Base-by-base conservation (phyloP, 1,284 basidiomycete species). In the Cystobasidium sp. region DNA sequence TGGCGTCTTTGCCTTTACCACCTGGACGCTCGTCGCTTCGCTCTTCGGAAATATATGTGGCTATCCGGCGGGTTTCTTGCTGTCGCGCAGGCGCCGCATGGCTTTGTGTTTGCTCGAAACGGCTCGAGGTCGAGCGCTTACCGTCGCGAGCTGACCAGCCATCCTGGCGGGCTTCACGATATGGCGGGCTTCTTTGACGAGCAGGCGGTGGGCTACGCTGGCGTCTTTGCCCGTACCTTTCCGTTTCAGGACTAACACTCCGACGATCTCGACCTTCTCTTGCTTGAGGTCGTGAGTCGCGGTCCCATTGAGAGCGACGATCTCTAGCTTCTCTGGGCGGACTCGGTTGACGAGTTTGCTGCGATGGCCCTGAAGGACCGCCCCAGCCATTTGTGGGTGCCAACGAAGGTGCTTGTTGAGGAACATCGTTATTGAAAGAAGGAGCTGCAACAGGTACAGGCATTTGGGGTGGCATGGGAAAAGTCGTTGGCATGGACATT, bases 31-130 rank as follows among this genome's bases (percentile, higher is more conserved):
- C 69, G 12, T 59, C 44, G 22, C 31, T 22, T 20, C 49, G 49
- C 31, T 71, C 69, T 12, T 71, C 69, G 16, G 69, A 53, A 31
- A 71, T 63, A 37, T 53, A 71, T n/a, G 59, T 71, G 0, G 59
- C 69, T 31, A 71, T 71, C 20, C 55, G 69, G n/a, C 49, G 44
- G 10, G 44, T 22, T 37, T 71, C 52, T 43, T 49, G 44, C 20
- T 47, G 69, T 6, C 16, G 52, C 5, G 16, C 53, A 52, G 8
- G 39, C 24, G 22, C 53, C n/a, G 31, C 51, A 41, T 31, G 47
- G 47, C 53, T 18, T 22, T 37, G 37, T 31, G 31, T 31, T 31
- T 31, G 31, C 31, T 31, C 31, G 31, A 31, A 31, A 31, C 31
- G 31, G 37, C 31, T 65, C 43, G 62, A 47, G n/a, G 62, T 39